These are phyloP conservation scores for Linaria vulgaris DNA, from an alignment of 257 asterid genomes.

Conservation along the genomic window DNA sequence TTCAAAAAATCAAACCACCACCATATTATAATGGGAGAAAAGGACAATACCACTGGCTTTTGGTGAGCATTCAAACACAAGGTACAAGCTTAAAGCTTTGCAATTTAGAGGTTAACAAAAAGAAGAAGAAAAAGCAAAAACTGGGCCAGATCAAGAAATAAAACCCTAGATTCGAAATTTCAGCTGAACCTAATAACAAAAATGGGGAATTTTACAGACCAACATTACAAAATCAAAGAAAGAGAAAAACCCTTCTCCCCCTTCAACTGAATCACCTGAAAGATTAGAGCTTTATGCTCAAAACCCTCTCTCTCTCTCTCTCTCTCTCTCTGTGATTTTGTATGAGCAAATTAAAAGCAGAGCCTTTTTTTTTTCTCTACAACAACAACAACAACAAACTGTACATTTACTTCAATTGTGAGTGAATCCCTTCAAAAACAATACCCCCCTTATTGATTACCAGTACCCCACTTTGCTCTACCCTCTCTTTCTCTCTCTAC, in stretches of 20 bases:
- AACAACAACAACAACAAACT: constrained; percentile 43
- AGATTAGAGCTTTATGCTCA: constrained; percentile 28
- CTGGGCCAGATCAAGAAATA: constrained; percentile 48
- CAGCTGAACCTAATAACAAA: no score
- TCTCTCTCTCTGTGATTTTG: constrained; percentile 20
- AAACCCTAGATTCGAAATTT: constrained; percentile 43
- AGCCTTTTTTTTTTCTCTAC: no score
- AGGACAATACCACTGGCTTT: constrained; percentile 41
- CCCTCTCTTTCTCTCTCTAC: constrained; percentile 29
- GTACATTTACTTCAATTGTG: constrained; percentile 67
- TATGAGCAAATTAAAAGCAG: constrained; percentile 37
- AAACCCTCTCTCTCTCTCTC: constrained; percentile 19
- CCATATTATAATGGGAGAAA: constrained; percentile 52
- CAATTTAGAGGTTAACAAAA: no score
- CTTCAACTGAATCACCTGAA: constrained; percentile 36
- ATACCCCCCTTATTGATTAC: constrained; percentile 30
- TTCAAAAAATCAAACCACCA: constrained; percentile 50
- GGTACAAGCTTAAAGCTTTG: constrained; percentile 30
- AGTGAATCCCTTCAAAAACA: constrained; percentile 53
- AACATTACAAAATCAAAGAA: no score
- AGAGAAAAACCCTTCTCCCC: no score
- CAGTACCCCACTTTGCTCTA: constrained; percentile 32
- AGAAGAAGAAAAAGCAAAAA: constrained; percentile 21
- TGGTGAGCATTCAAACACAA: constrained; percentile 46
- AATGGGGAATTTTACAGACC: neutral